A percentile compares a stretch with the other conserved stretches of the same genome.
These are phyloP conservation scores for Hibiscus mutabilis DNA, from an alignment of 345 rosid genomes.

Conservation along the genomic window DNA sequence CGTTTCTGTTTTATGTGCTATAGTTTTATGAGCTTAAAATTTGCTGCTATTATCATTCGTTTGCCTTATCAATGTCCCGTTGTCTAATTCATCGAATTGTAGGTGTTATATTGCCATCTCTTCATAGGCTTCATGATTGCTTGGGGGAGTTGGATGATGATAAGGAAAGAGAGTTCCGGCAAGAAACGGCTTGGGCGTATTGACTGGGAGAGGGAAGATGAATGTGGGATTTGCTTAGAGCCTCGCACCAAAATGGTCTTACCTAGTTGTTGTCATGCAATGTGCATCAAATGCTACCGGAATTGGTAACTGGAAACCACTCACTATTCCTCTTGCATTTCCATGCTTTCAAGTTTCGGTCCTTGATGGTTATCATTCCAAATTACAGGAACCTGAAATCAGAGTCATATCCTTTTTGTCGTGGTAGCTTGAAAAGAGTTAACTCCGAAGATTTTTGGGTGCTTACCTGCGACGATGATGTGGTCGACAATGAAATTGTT, in stretches of 20 bases:
- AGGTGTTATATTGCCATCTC: slow-evolving; percentile 91
- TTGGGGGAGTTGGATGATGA: slow-evolving; percentile 37
- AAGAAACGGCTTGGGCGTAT: slow-evolving; percentile 40
- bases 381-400: slow-evolving; percentile 77
- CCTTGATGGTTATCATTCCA: neutral
- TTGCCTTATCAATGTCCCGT: neutral
- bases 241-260: slow-evolving; percentile 89
- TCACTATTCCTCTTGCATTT: neutral
- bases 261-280: slow-evolving; percentile 89
- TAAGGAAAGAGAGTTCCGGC: slow-evolving; percentile 24
- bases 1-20: slow-evolving; percentile 6
- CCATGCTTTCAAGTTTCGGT: neutral
- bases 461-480: slow-evolving; percentile 74
- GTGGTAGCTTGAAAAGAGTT: slow-evolving; percentile 90
- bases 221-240: slow-evolving; percentile 97
- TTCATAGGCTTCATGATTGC: slow-evolving; percentile 57
- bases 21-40: too few species aligned
- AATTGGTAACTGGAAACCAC: slow-evolving; percentile 52
- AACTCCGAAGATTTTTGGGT: slow-evolving; percentile 98
- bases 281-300: slow-evolving; percentile 96
- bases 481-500: slow-evolving; percentile 65
- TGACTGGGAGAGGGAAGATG: slow-evolving; percentile 78
- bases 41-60: neutral
- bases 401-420: slow-evolving; percentile 91
- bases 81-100: slow-evolving; percentile 8